Evolutionary conservation across 306 rosid species (phyloP), one percentile per base, ranked within the genome.

Genomic region (Casuarina cunninghamiana): DNA sequence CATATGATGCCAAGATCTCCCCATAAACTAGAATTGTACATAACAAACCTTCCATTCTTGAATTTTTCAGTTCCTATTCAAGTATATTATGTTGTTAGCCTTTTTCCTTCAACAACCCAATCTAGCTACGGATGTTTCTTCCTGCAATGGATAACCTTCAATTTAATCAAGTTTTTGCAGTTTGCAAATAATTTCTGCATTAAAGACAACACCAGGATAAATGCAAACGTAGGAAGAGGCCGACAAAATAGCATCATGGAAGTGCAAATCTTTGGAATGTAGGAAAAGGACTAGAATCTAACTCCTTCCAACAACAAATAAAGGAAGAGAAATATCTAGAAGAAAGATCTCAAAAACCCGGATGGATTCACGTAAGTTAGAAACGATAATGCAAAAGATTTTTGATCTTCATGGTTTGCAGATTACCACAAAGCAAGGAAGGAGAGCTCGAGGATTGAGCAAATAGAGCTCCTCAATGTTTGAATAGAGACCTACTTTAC

Each of bases 341-440:
- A 71, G 50, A 45, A 71, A 26, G 13, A 48, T 4, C 69, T 15
- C 73, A 50, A 43, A 75, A 65, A 13, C 70, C 12, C 46, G 16
- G 69, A 74, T 38, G 71, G 74, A 82, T 83, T 83, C 86, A 80
- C 80, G 72, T 62, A 76, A 80, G 82, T 75, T 75, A 37, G 80
- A 32, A 84, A 76, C n/a, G 70, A 19, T 32, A 62, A 49, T 75
- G 76, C 16, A 66, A 75, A 78, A 42, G 38, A 46, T 48, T 26
- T 80, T 57, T 49, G 32, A 60, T 78, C 62, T 78, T 90, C 96
- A 93, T 41, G 90, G 81, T 76, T 93, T 93, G 88, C 96, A 91
- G 38, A 90, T 86, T 37, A 93, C 97, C 79, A 93, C 88, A 85
- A 93, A 93, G 79, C 97, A 93, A 68, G 97, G 97, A 86, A 93